phyloP scores from a whole-genome alignment of 352 stramenopile species.

The Phytophthora capsici region DNA sequence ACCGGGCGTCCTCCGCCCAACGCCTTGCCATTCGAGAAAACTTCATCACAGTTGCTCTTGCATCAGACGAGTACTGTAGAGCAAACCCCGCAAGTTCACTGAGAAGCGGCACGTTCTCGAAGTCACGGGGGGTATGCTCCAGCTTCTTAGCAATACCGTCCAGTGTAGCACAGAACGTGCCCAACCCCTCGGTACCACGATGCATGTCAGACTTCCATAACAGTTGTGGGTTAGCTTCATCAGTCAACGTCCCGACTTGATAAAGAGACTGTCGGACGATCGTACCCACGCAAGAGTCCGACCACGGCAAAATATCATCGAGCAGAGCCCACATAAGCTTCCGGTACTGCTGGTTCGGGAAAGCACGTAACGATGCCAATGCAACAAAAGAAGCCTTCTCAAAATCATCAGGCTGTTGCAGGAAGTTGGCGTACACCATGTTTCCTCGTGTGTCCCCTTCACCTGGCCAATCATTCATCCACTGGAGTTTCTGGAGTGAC shows the following conservation, averaged over 20 bases:
- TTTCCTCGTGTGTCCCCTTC: slow-evolving; percentile 46
- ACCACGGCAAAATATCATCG: slow-evolving; percentile 53
- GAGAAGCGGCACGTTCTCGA: slow-evolving; percentile 41
- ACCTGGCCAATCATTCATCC: slow-evolving; percentile 53
- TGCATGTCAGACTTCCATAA: slow-evolving; percentile 56
- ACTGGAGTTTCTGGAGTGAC: slow-evolving; percentile 35
- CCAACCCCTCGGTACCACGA: not conserved
- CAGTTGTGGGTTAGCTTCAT: slow-evolving; percentile 25
- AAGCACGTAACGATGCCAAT: slow-evolving; percentile 50
- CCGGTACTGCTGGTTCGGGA: slow-evolving; percentile 54
- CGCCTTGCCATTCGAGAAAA: slow-evolving; percentile 36
- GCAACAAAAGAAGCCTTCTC: slow-evolving; percentile 38
- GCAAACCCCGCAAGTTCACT: slow-evolving; percentile 41
- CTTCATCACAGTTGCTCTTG: slow-evolving; percentile 13
- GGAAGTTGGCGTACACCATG: slow-evolving; percentile 47
- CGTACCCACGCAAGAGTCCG: slow-evolving; percentile 34
- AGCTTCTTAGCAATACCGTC: slow-evolving; percentile 26
- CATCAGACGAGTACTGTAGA: slow-evolving; percentile 34
- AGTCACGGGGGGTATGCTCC: slow-evolving; percentile 38
- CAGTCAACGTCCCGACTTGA: slow-evolving; percentile 49
- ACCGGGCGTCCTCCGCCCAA: slow-evolving; percentile 34
- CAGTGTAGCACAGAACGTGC: slow-evolving; percentile 33
- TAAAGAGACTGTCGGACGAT: slow-evolving; percentile 58
- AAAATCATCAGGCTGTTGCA: slow-evolving; percentile 24
- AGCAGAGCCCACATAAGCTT: slow-evolving; percentile 53